Evolutionary conservation across 83 land plant genomes (phyloP).

Genomic region (Picea abies): DNA sequence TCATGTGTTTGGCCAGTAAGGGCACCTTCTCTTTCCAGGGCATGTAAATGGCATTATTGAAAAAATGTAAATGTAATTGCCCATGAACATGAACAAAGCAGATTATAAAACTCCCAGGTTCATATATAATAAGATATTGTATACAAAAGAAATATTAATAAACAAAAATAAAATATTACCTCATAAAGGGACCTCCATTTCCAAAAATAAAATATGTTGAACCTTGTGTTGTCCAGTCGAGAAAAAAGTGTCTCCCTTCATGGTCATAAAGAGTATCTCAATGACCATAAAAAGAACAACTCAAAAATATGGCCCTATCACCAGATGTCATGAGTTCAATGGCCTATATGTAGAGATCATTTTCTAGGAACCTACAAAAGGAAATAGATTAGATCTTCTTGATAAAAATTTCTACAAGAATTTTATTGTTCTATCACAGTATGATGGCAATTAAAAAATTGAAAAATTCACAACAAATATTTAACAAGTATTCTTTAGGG

Average conservation of each 20-base stretch:
- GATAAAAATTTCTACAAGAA: too few species aligned
- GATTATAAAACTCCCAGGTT: too few species aligned
- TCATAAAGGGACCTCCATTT: slow-evolving; percentile 59
- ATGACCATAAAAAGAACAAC: slow-evolving; percentile 67
- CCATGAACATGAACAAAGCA: too few species aligned
- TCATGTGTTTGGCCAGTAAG: slow-evolving; percentile 12
- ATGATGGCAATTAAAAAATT: too few species aligned
- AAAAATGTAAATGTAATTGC: too few species aligned
- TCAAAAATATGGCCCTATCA: slow-evolving; percentile 68
- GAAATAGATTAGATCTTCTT: too few species aligned
- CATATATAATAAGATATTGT: too few species aligned
- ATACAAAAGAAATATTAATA: too few species aligned
- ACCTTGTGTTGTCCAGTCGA: slow-evolving; percentile 66
- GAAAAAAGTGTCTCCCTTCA: slow-evolving; percentile 70
- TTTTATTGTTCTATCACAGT: too few species aligned
- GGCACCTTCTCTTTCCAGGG: not conserved
- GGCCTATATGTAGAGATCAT: slow-evolving; percentile 38
- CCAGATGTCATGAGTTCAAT: slow-evolving; percentile 61
- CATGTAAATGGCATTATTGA: not conserved
- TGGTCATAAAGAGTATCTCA: slow-evolving; percentile 79
- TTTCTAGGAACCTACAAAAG: not conserved
- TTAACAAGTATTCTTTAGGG: too few species aligned
- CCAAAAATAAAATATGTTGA: slow-evolving; percentile 81
- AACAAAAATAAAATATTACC: slow-evolving; percentile 19
- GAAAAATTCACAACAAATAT: too few species aligned